phyloP scores from a whole-genome alignment of 306 rosid genomes.

The Cicer yamashitae region DNA sequence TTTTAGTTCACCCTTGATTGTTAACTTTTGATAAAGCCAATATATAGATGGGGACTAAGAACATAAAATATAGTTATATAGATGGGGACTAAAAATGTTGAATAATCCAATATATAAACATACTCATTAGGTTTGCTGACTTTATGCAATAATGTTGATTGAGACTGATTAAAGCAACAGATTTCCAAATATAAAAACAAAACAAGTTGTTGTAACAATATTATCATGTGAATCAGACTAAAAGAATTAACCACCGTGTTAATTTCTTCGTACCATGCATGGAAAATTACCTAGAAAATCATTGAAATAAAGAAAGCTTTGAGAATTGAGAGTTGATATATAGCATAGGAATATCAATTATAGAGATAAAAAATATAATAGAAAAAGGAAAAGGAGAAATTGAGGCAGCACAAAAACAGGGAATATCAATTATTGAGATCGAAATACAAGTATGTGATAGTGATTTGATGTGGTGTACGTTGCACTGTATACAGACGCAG shows the following conservation, averaged over 20 bases:
- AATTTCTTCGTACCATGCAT: slow-evolving; percentile 15
- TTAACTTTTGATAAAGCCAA: slow-evolving; percentile 33
- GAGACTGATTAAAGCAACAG: slow-evolving; percentile 9
- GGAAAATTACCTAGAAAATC: slow-evolving; percentile 6
- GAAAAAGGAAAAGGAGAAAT: slow-evolving; percentile 31
- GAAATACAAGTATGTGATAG: slow-evolving; percentile 16
- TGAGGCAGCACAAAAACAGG: slow-evolving; percentile 16
- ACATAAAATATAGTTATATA: neutral
- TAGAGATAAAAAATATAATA: neutral
- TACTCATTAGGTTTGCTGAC: neutral
- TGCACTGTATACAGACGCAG: no score
- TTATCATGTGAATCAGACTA: slow-evolving; percentile 5
- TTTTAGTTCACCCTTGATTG: slow-evolving; percentile 15
- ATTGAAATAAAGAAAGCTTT: neutral
- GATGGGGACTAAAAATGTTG: neutral
- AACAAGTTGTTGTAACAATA: slow-evolving; percentile 25
- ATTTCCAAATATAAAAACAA: slow-evolving; percentile 31
- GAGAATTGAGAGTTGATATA: slow-evolving; percentile 2
- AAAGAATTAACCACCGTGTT: neutral
- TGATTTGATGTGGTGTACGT: neutral
- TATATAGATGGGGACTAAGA: neutral
- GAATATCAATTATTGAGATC: slow-evolving; percentile 48
- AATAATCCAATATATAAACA: neutral
- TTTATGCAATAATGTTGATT: neutral
- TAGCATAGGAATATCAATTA: neutral